Percentiles rank a stretch among this genome's conserved stretches.
Evolutionary conservation across 495 filamentous ascomycete species (phyloP).

Genomic region (Schizothecium vesticola): DNA sequence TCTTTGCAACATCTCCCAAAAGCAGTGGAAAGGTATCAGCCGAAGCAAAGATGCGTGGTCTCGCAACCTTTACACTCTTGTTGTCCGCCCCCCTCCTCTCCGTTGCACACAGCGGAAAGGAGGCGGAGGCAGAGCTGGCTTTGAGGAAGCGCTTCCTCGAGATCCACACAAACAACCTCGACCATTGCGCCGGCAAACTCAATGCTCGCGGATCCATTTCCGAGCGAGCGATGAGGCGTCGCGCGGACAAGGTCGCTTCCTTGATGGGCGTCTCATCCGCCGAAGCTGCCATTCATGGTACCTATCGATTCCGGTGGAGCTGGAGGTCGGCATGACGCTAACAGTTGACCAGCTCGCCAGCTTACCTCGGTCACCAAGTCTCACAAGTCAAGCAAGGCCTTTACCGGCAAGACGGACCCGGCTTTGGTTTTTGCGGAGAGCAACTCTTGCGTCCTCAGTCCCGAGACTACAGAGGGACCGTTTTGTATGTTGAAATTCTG

Average conservation of each 20-base stretch:
- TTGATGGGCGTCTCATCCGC: neutral
- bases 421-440: neutral
- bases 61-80: neutral
- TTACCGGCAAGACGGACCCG: neutral
- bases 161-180: constrained; percentile 5
- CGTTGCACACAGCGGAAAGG: neutral
- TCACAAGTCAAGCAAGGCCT: constrained; percentile 1
- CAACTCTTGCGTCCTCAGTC: constrained; percentile 4
- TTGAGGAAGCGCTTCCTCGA: constrained; percentile 4
- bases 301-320: neutral
- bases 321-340: neutral
- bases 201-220: neutral
- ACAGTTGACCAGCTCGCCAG: neutral
- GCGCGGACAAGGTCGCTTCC: neutral
- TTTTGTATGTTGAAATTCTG: neutral
- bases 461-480: neutral
- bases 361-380: neutral
- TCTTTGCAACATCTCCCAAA: neutral
- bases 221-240: neutral
- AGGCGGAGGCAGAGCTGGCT: neutral
- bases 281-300: neutral
- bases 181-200: constrained; percentile 3
- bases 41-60: neutral
- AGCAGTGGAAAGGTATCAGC: neutral
- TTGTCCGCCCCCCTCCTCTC: neutral